Base-by-base conservation (phyloP, 192 early-diverging fungal genomes). In the Backusella parvicylindrica region DNA sequence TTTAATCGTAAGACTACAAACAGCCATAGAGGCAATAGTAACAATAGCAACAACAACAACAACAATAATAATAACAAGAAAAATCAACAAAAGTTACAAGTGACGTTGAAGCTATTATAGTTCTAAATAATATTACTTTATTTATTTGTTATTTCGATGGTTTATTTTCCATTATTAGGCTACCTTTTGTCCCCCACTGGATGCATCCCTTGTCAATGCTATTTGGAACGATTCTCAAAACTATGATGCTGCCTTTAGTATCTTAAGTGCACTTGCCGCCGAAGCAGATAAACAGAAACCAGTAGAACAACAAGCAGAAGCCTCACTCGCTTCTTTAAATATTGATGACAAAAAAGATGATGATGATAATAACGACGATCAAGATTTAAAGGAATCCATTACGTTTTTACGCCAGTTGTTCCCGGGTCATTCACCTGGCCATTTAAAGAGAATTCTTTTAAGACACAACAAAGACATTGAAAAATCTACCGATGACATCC, bases 131-230 rank as follows among this genome's bases (percentile, higher is more conserved):
- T 12, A 63, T 31, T 16, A 18, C 15, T 41, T n/a, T 53, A 23
- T 53, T 36, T 66, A n/a, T 31, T 66, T 38, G 8, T 32, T 37
- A 28, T 37, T 37, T 23, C 16, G 6, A 6, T 9, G 32, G 18
- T 28, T 21, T 53, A 12, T 11, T 43, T 18, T 30, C 13, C 3
- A 13, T 40, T 6, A 18, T 6, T 23, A 72, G 70, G 35, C 64
- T 68, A 53, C 40, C 6, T 77, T 81, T 49, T 81, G 75, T 65
- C 75, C 79, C 3, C 71, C 79, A 30, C 35, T 81, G 1, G 79
- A 81, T 11, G 6, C 75, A 13, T 71, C 71, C 15, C 68, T 81
- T 37, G 36, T 81, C 67, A 71, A 60, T 26, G 64, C 70, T 35
- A 77, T 81, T 8, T 81, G 79, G 79, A 64, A 31, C 18, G 79